These are phyloP conservation scores for Botrytis cinerea DNA, from an alignment of 2,329 filamentous ascomycete species.

Conservation along the genomic window DNA sequence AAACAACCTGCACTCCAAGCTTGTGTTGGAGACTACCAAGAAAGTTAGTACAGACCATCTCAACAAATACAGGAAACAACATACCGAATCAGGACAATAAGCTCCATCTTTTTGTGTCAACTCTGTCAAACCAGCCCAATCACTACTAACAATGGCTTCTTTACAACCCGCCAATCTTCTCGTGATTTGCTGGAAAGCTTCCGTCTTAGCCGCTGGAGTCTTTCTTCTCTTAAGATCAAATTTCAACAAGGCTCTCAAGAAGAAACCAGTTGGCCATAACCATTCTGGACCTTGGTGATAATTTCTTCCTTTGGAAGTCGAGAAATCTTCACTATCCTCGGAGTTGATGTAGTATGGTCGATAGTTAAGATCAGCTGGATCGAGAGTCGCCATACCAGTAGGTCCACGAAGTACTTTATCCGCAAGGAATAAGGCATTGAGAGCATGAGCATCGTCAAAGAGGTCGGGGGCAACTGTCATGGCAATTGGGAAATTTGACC, in stretches of 20 bases:
- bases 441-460: slow-evolving; percentile 76
- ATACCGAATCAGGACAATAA: slow-evolving; percentile 82
- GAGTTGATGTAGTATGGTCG: slow-evolving; percentile 92
- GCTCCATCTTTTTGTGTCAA: slow-evolving; percentile 88
- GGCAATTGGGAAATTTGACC: slow-evolving; percentile 90
- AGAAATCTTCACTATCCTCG: slow-evolving; percentile 88
- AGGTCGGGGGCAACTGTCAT: slow-evolving; percentile 92
- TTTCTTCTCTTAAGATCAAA: slow-evolving; percentile 79
- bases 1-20: slow-evolving; percentile 95
- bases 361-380: slow-evolving; percentile 91
- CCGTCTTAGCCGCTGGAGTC: slow-evolving; percentile 67
- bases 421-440: slow-evolving; percentile 75
- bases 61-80: slow-evolving; percentile 21
- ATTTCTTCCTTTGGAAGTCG: slow-evolving; percentile 90
- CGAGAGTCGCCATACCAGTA: slow-evolving; percentile 92
- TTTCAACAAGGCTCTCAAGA: slow-evolving; percentile 84
- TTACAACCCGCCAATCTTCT: slow-evolving; percentile 80
- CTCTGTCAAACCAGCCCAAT: slow-evolving; percentile 91
- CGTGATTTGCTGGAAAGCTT: slow-evolving; percentile 94
- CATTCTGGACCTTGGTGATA: slow-evolving; percentile 99
- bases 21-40: slow-evolving; percentile 80
- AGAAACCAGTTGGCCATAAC: slow-evolving; percentile 97
- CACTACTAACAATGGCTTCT: slow-evolving; percentile 73
- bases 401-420: slow-evolving; percentile 82
- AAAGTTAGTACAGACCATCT: slow-evolving; percentile 28